Conservation (phyloP, 2,329 filamentous ascomycete species). For the Sarocladium strictum region DNA sequence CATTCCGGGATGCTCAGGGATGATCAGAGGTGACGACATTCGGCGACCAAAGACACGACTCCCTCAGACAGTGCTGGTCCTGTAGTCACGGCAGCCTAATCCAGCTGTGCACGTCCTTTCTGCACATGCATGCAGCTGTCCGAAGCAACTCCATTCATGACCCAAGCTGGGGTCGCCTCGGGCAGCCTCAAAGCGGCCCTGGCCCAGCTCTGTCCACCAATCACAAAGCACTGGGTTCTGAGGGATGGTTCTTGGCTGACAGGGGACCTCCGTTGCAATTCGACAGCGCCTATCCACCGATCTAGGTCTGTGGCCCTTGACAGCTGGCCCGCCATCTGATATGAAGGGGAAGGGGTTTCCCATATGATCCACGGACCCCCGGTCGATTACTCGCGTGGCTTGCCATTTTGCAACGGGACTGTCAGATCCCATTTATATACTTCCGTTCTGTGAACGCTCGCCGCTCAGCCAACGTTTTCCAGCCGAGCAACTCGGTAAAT, state of each 20-base stretch:
- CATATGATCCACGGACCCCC: slow-evolving; percentile 9
- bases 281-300: background rate
- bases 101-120: background rate
- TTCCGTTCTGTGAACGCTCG: too few relatives aligned
- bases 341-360: slow-evolving; percentile 6
- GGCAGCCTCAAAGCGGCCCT: slow-evolving; percentile 2
- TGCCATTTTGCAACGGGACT: background rate
- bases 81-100: too few relatives aligned
- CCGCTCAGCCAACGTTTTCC: too few relatives aligned
- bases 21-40: background rate
- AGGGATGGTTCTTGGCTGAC: background rate
- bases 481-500: too few relatives aligned
- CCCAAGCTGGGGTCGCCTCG: background rate
- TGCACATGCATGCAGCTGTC: background rate
- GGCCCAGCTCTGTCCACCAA: slow-evolving; percentile 6
- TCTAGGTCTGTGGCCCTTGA: slow-evolving; percentile 8
- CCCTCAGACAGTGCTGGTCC: slow-evolving; percentile 1
- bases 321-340: slow-evolving; percentile 7
- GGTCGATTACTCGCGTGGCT: slow-evolving; percentile 1
- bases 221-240: background rate
- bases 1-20: background rate
- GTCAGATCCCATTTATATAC: slow-evolving; percentile 6
- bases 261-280: slow-evolving; percentile 4
- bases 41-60: slow-evolving; percentile 5
- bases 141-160: background rate